Evolutionary conservation across 106 monocot species (phyloP).

Genomic region (Dendrobium officinale): DNA sequence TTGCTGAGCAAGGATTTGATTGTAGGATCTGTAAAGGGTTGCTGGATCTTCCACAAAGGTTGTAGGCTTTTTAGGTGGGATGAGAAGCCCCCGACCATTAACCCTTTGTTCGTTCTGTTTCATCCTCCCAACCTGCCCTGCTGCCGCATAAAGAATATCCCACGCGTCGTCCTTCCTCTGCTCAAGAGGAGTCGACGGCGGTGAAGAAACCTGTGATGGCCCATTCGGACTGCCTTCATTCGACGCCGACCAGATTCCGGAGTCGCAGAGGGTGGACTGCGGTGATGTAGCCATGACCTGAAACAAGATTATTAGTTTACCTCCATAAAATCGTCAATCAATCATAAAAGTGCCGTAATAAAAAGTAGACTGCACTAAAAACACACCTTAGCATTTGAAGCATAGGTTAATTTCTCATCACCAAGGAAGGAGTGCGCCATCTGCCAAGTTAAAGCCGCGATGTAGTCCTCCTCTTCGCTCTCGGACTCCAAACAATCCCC

Average conservation of each 20-base stretch:
- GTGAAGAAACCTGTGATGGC: slow-evolving; percentile 14
- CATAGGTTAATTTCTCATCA: slow-evolving; percentile 6
- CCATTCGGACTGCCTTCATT: slow-evolving; percentile 14
- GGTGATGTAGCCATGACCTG: slow-evolving; percentile 15
- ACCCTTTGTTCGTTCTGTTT: neutral
- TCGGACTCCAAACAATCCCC: slow-evolving; percentile 21
- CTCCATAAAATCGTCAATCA: neutral
- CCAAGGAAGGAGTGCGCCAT: slow-evolving; percentile 37
- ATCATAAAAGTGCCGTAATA: neutral
- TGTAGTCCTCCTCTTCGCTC: slow-evolving; percentile 49
- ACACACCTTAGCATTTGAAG: neutral
- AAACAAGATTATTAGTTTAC: neutral
- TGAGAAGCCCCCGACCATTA: slow-evolving; percentile 6
- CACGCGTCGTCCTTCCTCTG: slow-evolving; percentile 4
- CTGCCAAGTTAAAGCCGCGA: slow-evolving; percentile 34
- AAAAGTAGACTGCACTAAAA: too few relatives aligned
- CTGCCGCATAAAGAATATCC: slow-evolving; percentile 19
- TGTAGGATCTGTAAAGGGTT: neutral
- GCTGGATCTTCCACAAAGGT: neutral
- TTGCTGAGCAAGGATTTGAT: slow-evolving; percentile 2
- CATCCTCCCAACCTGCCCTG: slow-evolving; percentile 2
- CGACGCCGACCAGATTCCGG: slow-evolving; percentile 17
- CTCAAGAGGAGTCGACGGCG: slow-evolving; percentile 17
- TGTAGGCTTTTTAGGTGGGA: slow-evolving; percentile 3
- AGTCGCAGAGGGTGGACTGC: slow-evolving; percentile 15